Conservation (phyloP, 306 rosid genomes). For the Vigna nakashimae region DNA sequence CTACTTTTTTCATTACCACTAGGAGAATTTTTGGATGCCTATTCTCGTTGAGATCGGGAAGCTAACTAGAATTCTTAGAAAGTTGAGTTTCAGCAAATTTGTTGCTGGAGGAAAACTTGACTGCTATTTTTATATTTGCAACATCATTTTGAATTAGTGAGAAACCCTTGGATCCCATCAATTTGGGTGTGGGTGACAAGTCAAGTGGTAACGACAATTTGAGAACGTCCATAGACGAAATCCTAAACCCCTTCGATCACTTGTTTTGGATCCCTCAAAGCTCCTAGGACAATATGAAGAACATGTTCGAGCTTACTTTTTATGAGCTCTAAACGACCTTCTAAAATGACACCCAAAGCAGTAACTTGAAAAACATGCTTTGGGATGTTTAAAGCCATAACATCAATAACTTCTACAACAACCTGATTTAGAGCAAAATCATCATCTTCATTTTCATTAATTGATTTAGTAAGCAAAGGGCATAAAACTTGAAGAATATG, state of each 20-base stretch:
- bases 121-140: constrained; percentile 50
- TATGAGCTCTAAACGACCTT: constrained; percentile 92
- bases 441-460: constrained; percentile 78
- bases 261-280: constrained; percentile 95
- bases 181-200: constrained; percentile 54
- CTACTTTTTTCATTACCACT: constrained; percentile 51
- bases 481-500: constrained; percentile 93
- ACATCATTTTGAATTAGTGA: constrained; percentile 51
- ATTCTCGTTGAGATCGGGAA: constrained; percentile 51
- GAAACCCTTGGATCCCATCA: constrained; percentile 73
- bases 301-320: constrained; percentile 86
- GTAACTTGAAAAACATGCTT: constrained; percentile 90
- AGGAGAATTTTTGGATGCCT: constrained; percentile 46
- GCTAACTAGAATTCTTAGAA: constrained; percentile 55
- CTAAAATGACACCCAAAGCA: constrained; percentile 90
- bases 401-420: constrained; percentile 96
- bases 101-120: constrained; percentile 53
- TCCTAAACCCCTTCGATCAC: constrained; percentile 49
- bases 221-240: constrained; percentile 63
- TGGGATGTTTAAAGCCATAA: constrained; percentile 89
- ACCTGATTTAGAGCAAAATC: constrained; percentile 98
- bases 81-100: constrained; percentile 49
- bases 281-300: constrained; percentile 90
- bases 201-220: constrained; percentile 63
- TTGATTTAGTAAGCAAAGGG: constrained; percentile 92